Evolutionary conservation across 148 eudicot species (phyloP), one percentile per base, ranked within the genome.

Genomic region (Cornus kousa): DNA sequence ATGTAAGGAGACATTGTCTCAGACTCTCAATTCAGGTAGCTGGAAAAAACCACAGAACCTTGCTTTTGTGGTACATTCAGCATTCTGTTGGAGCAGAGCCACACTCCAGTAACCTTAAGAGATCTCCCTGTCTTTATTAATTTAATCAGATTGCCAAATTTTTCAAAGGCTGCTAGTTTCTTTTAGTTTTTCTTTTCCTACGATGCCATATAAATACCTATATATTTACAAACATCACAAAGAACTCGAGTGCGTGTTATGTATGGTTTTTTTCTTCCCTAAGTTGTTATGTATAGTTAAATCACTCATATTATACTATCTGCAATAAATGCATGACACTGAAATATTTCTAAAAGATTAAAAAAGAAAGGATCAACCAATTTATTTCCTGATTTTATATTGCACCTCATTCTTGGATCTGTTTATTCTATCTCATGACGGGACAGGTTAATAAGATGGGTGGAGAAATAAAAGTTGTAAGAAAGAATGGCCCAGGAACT

Each of bases 391-490:
- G 10, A 39, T 39, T 66, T 43, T 19, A 35, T 40, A 62, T 5
- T n/a, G 28, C 55, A 40, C 5, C 67, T 68, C 22, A 70, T 31
- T 39, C 40, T 20, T 43, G 31, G 33, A 78, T 70, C n/a, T 70
- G 53, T 16, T 9, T 71, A 12, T 75, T 70, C 31, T 22, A 59
- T 66, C 17, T 80, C 59, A 71, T 67, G n/a, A 78, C 39, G n/a
- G 46, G 20, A 73, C 91, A 96, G 99, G 97, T 96, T 20, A 87
- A 89, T 74, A 87, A 96, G 86, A 96, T 96, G 99, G 94, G 97
- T 78, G 99, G 99, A 83, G 95, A 96, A 57, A 96, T 96, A 76
- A 91, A 89, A 85, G 97, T 96, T 66, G 86, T 92, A 33, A 87
- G 88, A 90, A 96, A 93, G 83, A 87, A 88, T 77, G 95, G 97